phyloP scores from a whole-genome alignment of 75 land plant genomes.

The Selaginella moellendorffii region DNA sequence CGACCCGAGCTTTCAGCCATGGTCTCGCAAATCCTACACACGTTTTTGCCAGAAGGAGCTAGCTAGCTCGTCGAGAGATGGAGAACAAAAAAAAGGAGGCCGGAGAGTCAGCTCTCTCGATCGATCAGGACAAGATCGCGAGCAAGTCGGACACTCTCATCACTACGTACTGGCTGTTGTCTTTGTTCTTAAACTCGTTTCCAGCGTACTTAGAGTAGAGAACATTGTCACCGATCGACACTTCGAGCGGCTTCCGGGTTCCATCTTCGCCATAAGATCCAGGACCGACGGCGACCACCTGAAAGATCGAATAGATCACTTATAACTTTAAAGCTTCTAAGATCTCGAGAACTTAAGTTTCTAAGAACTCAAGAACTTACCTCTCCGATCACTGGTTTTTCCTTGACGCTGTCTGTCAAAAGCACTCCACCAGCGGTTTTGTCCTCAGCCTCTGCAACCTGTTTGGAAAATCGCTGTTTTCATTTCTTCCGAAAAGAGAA shows the following conservation, averaged over 20 bases:
- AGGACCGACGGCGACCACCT: slow-evolving; percentile 72
- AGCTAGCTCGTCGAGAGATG: no score
- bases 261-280: slow-evolving; percentile 62
- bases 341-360: no score
- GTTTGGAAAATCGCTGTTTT: not conserved
- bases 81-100: no score
- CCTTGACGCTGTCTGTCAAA: slow-evolving; percentile 55
- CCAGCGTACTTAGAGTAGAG: slow-evolving; percentile 76
- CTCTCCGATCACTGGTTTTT: slow-evolving; percentile 70
- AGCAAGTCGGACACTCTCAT: slow-evolving; percentile 48
- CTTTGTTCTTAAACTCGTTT: no score
- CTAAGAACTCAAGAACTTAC: no score
- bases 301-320: no score
- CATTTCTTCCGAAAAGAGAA: not conserved
- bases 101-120: no score
- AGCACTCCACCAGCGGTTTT: slow-evolving; percentile 64
- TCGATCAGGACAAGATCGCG: slow-evolving; percentile 63
- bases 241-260: slow-evolving; percentile 32
- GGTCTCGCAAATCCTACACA: no score
- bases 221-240: slow-evolving; percentile 46
- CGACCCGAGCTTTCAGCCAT: no score
- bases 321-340: no score
- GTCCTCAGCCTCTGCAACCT: no score
- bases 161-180: slow-evolving; percentile 43
- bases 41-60: no score